Evolutionary conservation across 345 rosid species (phyloP).

Genomic region (Xanthoceras sorbifolium): DNA sequence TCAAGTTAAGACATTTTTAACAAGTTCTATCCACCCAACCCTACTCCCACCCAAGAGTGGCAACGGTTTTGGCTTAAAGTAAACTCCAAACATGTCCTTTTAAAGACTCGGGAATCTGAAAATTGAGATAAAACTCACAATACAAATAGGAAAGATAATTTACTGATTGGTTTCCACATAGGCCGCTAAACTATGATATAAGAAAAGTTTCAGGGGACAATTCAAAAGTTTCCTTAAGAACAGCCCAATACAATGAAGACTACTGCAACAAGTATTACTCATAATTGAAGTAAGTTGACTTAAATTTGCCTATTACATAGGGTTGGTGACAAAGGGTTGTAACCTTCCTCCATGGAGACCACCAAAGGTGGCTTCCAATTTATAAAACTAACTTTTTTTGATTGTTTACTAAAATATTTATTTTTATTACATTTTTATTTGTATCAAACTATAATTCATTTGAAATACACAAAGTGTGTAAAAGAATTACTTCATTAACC

Average conservation of each 20-base stretch:
- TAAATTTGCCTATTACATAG: neutral
- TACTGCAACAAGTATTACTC: neutral
- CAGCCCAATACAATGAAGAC: neutral
- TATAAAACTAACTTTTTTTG: too few species aligned
- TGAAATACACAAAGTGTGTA: too few species aligned
- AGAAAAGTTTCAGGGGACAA: neutral
- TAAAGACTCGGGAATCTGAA: neutral
- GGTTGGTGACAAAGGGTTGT: too few species aligned
- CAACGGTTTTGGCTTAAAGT: neutral
- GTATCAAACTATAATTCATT: too few species aligned
- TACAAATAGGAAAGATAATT: neutral
- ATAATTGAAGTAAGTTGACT: neutral
- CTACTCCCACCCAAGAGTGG: neutral
- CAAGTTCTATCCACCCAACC: neutral
- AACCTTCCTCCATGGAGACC: too few species aligned
- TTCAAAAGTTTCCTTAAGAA: neutral
- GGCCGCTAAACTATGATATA: neutral
- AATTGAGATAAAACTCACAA: neutral
- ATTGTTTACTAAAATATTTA: too few species aligned
- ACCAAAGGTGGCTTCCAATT: too few species aligned
- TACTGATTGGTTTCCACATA: neutral
- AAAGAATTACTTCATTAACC: too few species aligned
- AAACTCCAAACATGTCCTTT: neutral
- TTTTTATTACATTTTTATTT: too few species aligned
- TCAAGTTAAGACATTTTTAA: neutral